Evolutionary conservation across 495 filamentous ascomycete species (phyloP), one percentile per base, ranked within the genome.

Genomic region (Pyrenopolyporus hunteri): DNA sequence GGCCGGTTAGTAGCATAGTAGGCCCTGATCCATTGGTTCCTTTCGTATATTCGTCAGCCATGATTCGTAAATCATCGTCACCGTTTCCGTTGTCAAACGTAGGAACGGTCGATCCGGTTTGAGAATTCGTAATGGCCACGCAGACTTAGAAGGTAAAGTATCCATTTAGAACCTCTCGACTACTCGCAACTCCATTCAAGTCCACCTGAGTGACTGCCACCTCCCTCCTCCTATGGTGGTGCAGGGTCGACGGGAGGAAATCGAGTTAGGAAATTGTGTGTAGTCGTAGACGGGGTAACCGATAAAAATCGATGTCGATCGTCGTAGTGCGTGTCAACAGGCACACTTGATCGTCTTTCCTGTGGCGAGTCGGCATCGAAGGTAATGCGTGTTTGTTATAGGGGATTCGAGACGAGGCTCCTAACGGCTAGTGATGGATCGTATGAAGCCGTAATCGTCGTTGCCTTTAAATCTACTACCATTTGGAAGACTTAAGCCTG

Each of bases 41-140:
- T 43, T 61, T 61, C 63, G 45, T 66, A 52, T 57, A 57, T 44
- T 66, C 63, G 52, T 66, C 57, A 66, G 32, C 51, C 63, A 57
- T 66, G 63, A 60, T 61, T 66, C 63, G 63, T 66, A 52, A 57
- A 61, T 66, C 56, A 53, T 66, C 35, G 14, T 47, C 22, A 47
- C 39, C 56, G n/a, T 48, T 28, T 37, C 52, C 39, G n/a, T 26
- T 36, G 26, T 48, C 45, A 52, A 52, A 19, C 36, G 8, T 52
- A 42, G 37, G 63, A 36, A 50, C 51, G 29, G 29, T 33, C 31
- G 44, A 57, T 53, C 45, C 39, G 35, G 23, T 35, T 40, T n/a
- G 17, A 42, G 37, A 55, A 52, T 32, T 40, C 40, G 28, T 51
- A 8, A 26, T 51, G 44, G 28, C 36, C 35, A n/a, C 33, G 35